phyloP scores from a whole-genome alignment of 2,329 filamentous ascomycete species.

The Penicillium sp. region DNA sequence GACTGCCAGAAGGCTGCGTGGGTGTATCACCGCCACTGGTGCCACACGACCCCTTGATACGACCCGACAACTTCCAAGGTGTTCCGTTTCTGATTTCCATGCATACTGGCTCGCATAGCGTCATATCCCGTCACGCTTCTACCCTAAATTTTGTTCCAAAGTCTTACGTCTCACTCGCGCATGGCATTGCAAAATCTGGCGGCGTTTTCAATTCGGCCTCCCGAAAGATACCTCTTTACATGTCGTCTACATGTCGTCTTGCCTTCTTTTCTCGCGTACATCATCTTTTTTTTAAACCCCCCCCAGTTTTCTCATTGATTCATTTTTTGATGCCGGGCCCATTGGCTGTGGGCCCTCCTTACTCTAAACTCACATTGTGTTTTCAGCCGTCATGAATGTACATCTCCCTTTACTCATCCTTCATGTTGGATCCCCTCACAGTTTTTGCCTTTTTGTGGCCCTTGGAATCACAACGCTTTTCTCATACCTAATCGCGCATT shows the following conservation, averaged over 20 bases:
- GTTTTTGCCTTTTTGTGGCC: background rate
- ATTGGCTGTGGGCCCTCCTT: background rate
- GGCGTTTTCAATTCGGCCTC: constrained; percentile 34
- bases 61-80: constrained; percentile 26
- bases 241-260: constrained; percentile 30
- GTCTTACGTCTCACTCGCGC: constrained; percentile 29
- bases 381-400: constrained; percentile 22
- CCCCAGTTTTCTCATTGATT: constrained; percentile 1
- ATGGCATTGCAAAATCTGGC: constrained; percentile 37
- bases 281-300: constrained; percentile 2
- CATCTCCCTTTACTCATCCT: constrained; percentile 15
- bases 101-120: constrained; percentile 38
- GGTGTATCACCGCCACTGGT: constrained; percentile 98
- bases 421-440: constrained; percentile 8
- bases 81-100: constrained; percentile 30
- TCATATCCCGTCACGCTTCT: constrained; percentile 28
- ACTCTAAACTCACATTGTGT: constrained; percentile 5
- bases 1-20: constrained; percentile 99
- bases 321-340: background rate
- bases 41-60: constrained; percentile 48
- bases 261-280: constrained; percentile 6
- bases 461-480: background rate
- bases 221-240: constrained; percentile 38
- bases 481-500: constrained; percentile 21
- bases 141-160: constrained; percentile 24